Base-by-base conservation (phyloP, 441 rosid species). In the Populus hybrid region DNA sequence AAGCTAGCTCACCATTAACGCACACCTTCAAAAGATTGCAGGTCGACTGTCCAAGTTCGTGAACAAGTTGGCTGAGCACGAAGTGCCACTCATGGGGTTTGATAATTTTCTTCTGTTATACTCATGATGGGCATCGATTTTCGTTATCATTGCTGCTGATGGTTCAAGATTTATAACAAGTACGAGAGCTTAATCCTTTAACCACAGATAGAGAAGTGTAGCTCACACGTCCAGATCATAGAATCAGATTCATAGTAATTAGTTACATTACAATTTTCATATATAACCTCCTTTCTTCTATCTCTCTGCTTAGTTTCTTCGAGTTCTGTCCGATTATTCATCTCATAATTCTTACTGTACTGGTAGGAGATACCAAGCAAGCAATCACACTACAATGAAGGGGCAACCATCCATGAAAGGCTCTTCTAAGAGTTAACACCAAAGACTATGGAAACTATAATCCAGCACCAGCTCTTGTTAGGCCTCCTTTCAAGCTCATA, bases 401-500 rank as follows among this genome's bases (percentile, higher is more conserved):
- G 56, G 35, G 50, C 64, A 53, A 79, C 9, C 1, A 72, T 89
- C n/a, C 92, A 90, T 29, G 97, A 94, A 80, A 90, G 99, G 89
- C 2, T 28, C 67, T 92, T 12, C 82, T 91, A 42, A 87, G 77
- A 72, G 92, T 72, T 45, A 91, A 88, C 80, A 80, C 88, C 74
- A 84, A 75, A 76, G 98, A 95, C 86, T 92, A 96, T 80, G 99
- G 97, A 35, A 82, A 75, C 68, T 90, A 78, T 71, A 90, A 87
- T 81, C 95, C 99, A 35, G 76, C 88, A 33, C 95, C 97, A 45
- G 88, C 89, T 81, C 89, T 96, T 61, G 91, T 82, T 7, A 88
- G 84, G 89, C 99, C 99, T 76, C 99, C 93, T 84, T 95, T 87
- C 93, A 94, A 95, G 94, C 93, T 92, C 86, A 94, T 95, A 79